phyloP scores from a whole-genome alignment of 2,329 filamentous ascomycete species.

The Colletotrichum sublineola region DNA sequence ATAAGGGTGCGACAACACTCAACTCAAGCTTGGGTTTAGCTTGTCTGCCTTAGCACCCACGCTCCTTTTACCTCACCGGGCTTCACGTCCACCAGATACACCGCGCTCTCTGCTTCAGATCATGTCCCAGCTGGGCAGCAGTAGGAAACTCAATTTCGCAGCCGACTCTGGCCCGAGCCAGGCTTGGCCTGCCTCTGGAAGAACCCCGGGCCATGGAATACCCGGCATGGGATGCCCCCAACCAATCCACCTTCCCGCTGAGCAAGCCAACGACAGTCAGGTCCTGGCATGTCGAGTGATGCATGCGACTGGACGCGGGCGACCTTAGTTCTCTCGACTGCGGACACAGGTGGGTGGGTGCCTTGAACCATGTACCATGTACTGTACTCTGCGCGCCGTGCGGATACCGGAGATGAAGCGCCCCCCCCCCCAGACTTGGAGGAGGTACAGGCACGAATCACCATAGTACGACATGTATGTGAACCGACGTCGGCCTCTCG shows the following conservation, averaged over 20 bases:
- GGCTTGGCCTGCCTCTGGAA: constrained; percentile 37
- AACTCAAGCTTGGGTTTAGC: constrained; percentile 8
- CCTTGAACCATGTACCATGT: neutral
- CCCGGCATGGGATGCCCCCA: constrained; percentile 34
- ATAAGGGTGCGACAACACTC: constrained; percentile 13
- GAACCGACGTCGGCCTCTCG: neutral
- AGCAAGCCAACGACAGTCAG: constrained; percentile 35
- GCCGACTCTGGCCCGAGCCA: constrained; percentile 31
- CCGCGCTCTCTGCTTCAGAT: constrained; percentile 37
- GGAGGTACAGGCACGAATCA: constrained; percentile 1
- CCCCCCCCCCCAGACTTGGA: neutral
- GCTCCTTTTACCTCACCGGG: neutral
- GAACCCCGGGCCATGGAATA: constrained; percentile 35
- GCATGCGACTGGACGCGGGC: constrained; percentile 36
- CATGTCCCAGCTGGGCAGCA: constrained; percentile 39
- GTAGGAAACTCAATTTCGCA: constrained; percentile 41
- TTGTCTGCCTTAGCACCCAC: constrained; percentile 15
- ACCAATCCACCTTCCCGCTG: constrained; percentile 37
- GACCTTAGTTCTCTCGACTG: neutral
- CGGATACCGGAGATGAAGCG: constrained; percentile 9
- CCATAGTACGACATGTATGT: neutral
- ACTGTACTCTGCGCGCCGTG: constrained; percentile 33
- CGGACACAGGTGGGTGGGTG: neutral
- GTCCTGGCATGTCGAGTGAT: constrained; percentile 29
- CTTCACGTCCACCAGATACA: neutral